phyloP scores from a whole-genome alignment of 1,284 basidiomycete species.

The Trametes pubescens region DNA sequence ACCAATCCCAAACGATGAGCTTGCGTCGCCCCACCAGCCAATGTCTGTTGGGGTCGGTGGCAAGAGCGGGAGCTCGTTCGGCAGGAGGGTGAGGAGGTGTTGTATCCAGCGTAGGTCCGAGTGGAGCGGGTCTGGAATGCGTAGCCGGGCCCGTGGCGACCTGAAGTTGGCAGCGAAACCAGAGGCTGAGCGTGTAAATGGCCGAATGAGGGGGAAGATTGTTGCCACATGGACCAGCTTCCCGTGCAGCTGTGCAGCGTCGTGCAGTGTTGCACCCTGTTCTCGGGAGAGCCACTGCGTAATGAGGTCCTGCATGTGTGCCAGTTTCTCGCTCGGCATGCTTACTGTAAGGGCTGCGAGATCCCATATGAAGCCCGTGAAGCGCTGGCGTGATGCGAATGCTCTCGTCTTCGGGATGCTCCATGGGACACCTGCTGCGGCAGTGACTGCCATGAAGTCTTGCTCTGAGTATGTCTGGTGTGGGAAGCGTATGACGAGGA shows the following conservation, averaged over 20 bases:
- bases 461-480: conserved; percentile 39
- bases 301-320: conserved; percentile 22
- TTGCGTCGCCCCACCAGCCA: conserved; percentile 50
- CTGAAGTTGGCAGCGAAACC: conserved; percentile 36
- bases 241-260: conserved; percentile 45
- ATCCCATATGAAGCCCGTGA: conserved; percentile 51
- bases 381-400: conserved; percentile 42
- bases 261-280: conserved; percentile 28
- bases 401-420: conserved; percentile 43
- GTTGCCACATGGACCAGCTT: conserved; percentile 46
- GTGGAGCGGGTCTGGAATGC: conserved; percentile 15
- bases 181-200: conserved; percentile 40
- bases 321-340: conserved; percentile 43
- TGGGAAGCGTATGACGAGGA: conserved; percentile 44
- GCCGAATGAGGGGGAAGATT: conserved; percentile 44
- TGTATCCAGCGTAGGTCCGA: conserved; percentile 38
- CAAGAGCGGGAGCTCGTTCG: conserved; percentile 36
- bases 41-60: conserved; percentile 36
- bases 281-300: conserved; percentile 29
- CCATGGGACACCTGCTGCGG: conserved; percentile 45
- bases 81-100: conserved; percentile 31
- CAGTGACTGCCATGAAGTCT: conserved; percentile 43
- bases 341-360: conserved; percentile 36
- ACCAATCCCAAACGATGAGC: conserved; percentile 50
- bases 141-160: conserved; percentile 25